phyloP scores from a whole-genome alignment of 257 asterid genomes.

The Nicotiana paniculata region DNA sequence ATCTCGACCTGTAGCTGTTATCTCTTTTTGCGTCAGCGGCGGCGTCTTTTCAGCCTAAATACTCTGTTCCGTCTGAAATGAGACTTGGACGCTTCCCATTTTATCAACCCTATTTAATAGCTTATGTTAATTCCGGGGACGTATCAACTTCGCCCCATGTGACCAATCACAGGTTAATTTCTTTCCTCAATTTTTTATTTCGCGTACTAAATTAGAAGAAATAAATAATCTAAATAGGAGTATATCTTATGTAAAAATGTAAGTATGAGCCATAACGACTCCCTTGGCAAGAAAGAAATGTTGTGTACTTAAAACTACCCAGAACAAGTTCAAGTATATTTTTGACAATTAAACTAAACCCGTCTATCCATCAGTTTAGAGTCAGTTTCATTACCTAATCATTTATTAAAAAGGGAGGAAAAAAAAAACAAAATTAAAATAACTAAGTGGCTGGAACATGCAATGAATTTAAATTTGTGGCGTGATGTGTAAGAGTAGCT shows the following conservation, averaged over 20 bases:
- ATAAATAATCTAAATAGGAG: no score
- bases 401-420: background rate
- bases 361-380: background rate
- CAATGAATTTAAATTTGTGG: background rate
- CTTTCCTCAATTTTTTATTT: background rate
- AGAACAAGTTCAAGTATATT: background rate
- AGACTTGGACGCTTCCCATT: background rate
- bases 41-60: background rate
- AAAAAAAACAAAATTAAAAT: background rate
- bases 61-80: background rate
- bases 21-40: background rate
- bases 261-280: background rate
- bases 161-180: background rate
- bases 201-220: no score
- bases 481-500: background rate
- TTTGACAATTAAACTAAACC: background rate
- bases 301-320: background rate
- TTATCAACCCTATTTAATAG: background rate
- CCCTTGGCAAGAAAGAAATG: background rate
- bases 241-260: no score
- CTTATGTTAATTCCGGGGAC: background rate
- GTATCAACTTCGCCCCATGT: background rate
- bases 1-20: slow-evolving; percentile 21
- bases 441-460: background rate
- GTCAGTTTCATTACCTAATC: background rate